Conservation (phyloP, 495 filamentous ascomycete species). For the Aspergillus avenaceus region DNA sequence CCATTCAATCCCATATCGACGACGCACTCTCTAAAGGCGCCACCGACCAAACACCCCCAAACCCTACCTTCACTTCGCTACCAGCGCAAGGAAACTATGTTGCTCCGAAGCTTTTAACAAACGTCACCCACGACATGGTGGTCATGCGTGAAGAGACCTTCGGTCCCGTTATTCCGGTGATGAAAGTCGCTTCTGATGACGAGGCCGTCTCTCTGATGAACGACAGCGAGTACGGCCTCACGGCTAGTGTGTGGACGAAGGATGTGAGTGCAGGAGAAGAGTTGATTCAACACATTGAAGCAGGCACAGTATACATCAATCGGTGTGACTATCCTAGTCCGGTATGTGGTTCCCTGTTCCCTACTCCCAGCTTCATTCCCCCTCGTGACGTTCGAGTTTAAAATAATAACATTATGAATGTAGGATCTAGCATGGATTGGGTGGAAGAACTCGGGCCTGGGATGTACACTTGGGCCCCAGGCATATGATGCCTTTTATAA, state of each 20-base stretch:
- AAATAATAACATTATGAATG: conserved; percentile 12
- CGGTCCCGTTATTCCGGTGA: conserved; percentile 88
- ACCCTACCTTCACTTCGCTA: conserved; percentile 64
- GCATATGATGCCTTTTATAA: conserved; percentile 95
- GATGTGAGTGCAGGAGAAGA: conserved; percentile 73
- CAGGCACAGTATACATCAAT: conserved; percentile 96
- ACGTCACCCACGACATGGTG: conserved; percentile 79
- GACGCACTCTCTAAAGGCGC: conserved; percentile 86
- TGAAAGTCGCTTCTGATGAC: conserved; percentile 80
- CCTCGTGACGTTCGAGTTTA: background rate
- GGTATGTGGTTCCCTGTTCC: too few relatives aligned
- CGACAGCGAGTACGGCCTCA: conserved; percentile 89
- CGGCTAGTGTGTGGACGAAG: conserved; percentile 98
- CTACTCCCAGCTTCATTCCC: too few relatives aligned
- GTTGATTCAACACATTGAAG: conserved; percentile 77
- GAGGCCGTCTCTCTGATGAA: conserved; percentile 90
- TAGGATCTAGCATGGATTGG: conserved; percentile 97
- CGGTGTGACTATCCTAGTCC: conserved; percentile 89
- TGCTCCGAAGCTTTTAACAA: conserved; percentile 74
- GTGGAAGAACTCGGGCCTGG: conserved; percentile 94
- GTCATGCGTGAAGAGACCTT: conserved; percentile 97
- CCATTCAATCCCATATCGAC: conserved; percentile 75
- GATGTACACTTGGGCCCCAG: conserved; percentile 81
- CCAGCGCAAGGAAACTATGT: conserved; percentile 79
- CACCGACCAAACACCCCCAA: conserved; percentile 74